These are phyloP conservation scores for Phytophthora rubi DNA, from an alignment of 352 stramenopile genomes.

Conservation along the genomic window DNA sequence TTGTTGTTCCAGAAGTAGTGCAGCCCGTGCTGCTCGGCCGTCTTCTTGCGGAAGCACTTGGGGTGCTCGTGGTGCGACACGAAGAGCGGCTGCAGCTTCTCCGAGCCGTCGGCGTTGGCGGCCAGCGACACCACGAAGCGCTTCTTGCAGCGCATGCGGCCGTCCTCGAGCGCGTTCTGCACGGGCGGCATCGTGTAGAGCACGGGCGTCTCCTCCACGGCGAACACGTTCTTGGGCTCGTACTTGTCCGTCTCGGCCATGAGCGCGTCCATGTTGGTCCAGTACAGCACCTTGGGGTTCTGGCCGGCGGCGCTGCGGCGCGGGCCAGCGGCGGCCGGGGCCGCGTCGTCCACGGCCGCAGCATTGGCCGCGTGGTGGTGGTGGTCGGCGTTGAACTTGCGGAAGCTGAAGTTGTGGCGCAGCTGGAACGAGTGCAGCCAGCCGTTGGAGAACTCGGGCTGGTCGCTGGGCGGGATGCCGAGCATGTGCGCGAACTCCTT, in stretches of 20 bases:
- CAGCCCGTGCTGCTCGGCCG: constrained; percentile 76
- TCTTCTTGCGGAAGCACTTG: constrained; percentile 80
- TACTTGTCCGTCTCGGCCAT: constrained; percentile 78
- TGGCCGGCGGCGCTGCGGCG: background rate
- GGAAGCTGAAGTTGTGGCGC: constrained; percentile 86
- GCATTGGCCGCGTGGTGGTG: constrained; percentile 27
- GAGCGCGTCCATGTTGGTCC: constrained; percentile 67
- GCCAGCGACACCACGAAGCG: constrained; percentile 70
- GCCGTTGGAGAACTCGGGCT: constrained; percentile 84
- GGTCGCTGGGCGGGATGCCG: constrained; percentile 73
- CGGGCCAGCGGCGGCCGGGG: background rate
- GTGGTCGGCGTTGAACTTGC: constrained; percentile 80
- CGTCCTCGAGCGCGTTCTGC: constrained; percentile 50
- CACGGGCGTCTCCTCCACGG: constrained; percentile 77
- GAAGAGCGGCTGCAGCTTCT: constrained; percentile 83
- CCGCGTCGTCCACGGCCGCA: background rate
- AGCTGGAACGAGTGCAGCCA: constrained; percentile 84
- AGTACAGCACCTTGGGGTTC: constrained; percentile 58
- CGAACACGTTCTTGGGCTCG: constrained; percentile 73
- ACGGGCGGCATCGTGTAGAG: constrained; percentile 75
- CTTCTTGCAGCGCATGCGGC: constrained; percentile 71
- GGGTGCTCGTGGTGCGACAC: constrained; percentile 82
- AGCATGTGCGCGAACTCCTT: constrained; percentile 87
- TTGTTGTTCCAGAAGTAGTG: constrained; percentile 89
- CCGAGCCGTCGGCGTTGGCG: constrained; percentile 72